Evolutionary conservation across 768 basidiomycete genomes (phyloP), one percentile per base, ranked within the genome.

Genomic region (Leccinum boreale): DNA sequence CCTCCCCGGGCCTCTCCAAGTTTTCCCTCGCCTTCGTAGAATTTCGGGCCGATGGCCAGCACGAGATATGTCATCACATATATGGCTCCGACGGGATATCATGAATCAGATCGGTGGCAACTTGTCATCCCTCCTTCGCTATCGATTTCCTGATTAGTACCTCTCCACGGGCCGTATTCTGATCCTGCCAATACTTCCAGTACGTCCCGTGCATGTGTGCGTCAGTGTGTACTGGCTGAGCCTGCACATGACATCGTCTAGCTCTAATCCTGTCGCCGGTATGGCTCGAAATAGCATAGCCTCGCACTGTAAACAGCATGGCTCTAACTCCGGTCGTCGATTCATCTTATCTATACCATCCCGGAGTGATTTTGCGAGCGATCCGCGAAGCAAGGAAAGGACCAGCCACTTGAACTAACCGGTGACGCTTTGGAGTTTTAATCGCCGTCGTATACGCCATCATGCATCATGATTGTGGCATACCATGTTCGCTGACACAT

Each of bases 321-420:
- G 39, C n/a, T 42, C n/a, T 11, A 42, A n/a, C 10, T 17, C 8
- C 36, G n/a, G 39, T 42, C n/a, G n/a, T 42, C 9, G 17, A 10
- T 19, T 42, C n/a, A 42, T 42, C 39, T 42, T 42, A 42, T 42
- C 17, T 19, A 19, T 42, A 42, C 39, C 39, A 42, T 42, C 39
- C 4, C 39, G n/a, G 39, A n/a, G 39, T 42, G 17, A 42, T 42
- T 42, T 42, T 9, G 39, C n/a, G 39, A 42, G 17, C 33, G n/a
- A 24, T 69, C 67, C 67, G 67, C 57, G 58, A 67, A 69, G 55
- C 57, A 60, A 64, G 67, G 67, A 57, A 8, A 39, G 53, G 46
- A 26, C 56, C 48, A 4, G 10, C 39, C 4, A 33, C 31, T 14
- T 33, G 31, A 42, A 19, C 39, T n/a, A 11, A 42, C 39, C 39